Percentiles rank a stretch among this genome's conserved stretches.
These are phyloP conservation scores for Powellomyces hirtus DNA, from an alignment of 192 early-diverging fungal species.

Conservation along the genomic window DNA sequence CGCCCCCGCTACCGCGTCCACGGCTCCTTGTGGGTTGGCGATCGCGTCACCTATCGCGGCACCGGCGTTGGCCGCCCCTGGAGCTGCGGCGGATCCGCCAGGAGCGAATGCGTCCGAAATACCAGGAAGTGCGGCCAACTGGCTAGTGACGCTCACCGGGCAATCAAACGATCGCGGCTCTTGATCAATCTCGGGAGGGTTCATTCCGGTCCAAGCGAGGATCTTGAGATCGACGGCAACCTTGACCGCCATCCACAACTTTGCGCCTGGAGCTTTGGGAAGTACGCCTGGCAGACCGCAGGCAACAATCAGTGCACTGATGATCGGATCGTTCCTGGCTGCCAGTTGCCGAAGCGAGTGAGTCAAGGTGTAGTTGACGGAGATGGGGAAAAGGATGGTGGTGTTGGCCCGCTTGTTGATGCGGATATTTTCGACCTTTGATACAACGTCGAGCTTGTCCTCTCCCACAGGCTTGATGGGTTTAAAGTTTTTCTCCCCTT, in stretches of 20 bases:
- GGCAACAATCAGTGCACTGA: not conserved
- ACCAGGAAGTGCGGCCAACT: not conserved
- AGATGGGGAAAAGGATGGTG: conserved; percentile 11
- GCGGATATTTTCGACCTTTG: not conserved
- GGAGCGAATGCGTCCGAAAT: not conserved
- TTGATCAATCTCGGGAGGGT: not conserved
- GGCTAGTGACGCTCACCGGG: not conserved
- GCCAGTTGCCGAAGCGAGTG: too few relatives aligned
- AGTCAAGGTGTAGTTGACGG: conserved; percentile 1
- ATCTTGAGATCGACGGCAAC: conserved; percentile 20
- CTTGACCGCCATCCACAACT: not conserved
- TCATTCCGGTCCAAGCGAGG: conserved; percentile 20
- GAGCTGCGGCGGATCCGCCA: not conserved
- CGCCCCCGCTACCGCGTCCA: conserved; percentile 14
- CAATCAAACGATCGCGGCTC: conserved; percentile 11
- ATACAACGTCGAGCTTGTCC: not conserved
- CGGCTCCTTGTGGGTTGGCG: not conserved
- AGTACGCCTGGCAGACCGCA: conserved; percentile 17
- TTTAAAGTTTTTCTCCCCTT: not conserved
- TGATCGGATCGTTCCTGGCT: conserved; percentile 4
- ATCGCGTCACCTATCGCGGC: not conserved
- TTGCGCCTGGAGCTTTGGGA: not conserved
- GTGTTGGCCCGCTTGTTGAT: conserved; percentile 14
- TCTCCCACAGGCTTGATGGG: not conserved
- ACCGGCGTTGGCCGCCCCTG: not conserved